phyloP scores from a whole-genome alignment of 2,329 filamentous ascomycete genomes.

The Aspergillus niger region DNA sequence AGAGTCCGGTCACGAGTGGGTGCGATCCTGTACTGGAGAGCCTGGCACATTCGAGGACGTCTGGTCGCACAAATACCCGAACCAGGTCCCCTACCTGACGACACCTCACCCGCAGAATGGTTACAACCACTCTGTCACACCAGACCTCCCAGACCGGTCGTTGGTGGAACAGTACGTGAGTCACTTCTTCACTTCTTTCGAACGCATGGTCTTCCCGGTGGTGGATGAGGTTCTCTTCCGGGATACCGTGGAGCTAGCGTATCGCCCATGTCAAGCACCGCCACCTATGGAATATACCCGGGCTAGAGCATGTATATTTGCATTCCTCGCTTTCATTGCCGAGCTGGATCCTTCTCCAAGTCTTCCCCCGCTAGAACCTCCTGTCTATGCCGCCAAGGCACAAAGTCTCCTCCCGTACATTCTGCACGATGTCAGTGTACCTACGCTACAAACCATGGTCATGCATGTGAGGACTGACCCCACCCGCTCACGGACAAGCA shows the following conservation, averaged over 20 bases:
- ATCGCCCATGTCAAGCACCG: not conserved
- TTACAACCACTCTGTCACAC: not conserved
- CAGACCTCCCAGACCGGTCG: conserved; percentile 3
- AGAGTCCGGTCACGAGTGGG: not conserved
- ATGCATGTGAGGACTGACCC: not conserved
- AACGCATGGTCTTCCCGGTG: not conserved
- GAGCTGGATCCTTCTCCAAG: not conserved
- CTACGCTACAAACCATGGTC: not conserved
- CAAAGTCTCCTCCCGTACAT: conserved; percentile 1
- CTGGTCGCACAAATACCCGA: not conserved
- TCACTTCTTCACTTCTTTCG: not conserved
- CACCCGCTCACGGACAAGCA: not conserved
- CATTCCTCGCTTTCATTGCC: not conserved
- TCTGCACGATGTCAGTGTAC: not conserved
- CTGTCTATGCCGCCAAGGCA: not conserved
- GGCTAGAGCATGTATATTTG: not conserved
- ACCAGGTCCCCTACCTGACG: not conserved
- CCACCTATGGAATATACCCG: not conserved
- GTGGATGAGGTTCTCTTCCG: not conserved
- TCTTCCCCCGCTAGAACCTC: not conserved
- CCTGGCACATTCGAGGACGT: not conserved
- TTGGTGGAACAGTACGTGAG: not conserved
- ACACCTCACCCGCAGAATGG: not conserved
- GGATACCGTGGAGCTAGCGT: conserved; percentile 1
- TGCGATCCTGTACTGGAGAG: conserved; percentile 2